Evolutionary conservation across 306 rosid genomes (phyloP), one percentile per base, ranked within the genome.

Genomic region (Phaseolus lunatus): DNA sequence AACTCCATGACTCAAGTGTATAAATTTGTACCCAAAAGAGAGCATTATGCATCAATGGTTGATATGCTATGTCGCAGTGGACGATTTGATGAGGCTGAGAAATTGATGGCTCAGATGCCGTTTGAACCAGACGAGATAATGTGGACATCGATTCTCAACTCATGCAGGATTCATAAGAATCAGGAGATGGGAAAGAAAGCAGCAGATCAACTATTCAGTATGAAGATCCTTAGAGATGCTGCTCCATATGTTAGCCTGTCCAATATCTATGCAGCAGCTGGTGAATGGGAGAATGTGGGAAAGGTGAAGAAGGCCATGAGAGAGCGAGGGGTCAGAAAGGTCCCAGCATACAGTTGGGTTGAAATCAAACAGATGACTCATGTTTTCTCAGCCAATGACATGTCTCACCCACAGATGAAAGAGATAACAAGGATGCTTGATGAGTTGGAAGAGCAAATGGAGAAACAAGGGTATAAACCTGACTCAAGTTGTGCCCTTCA

Each of bases 81-180:
- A 72, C 80, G 85, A 70, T 95, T 95, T 19, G 48, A 83, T 16
- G 89, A 90, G 81, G 96, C 97, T 5, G 96, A 85, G 86, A 88
- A 88, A 45, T 73, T 90, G 87, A 86, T 92, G 87, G 80, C 80
- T 54, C 72, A 10, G 76, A 95, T 95, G 96, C 96, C 97, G 2
- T 87, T 90, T 67, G 89, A 92, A 74, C 91, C 97, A 0, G 97
- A 89, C 63, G 97, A 90, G 86, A 79, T 92, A 77, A 90, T 88
- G 72, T 90, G 98, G 97, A 78, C 97, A 43, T 92, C 96, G 0
- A 78, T 95, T 64, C 92, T 95, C 54, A 95, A 89, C 73, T 85
- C 98, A 14, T 92, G 97, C 67, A 86, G 89, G 85, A 95, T 92
- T 78, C 92, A 92, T 77, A 95, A 88, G 83, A 92, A 95, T 75